Evolutionary conservation across 2,329 filamentous ascomycete genomes (phyloP).

Genomic region (Aspergillus fumigatiaffinis): DNA sequence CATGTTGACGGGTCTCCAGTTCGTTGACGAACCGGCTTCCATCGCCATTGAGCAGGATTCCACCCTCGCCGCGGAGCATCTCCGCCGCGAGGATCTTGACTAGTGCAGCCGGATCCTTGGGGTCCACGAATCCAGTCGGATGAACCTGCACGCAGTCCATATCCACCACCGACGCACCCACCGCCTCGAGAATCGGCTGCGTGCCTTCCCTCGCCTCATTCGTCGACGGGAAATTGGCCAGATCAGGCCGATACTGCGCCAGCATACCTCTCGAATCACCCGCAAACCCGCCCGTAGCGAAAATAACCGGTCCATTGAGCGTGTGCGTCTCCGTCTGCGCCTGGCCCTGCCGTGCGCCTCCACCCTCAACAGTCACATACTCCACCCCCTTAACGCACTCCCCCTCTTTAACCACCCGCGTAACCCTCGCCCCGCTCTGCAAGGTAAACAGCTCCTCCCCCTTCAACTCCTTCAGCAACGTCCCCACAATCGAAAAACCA

Average conservation of each 20-base stretch:
- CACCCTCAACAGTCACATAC: constrained; percentile 32
- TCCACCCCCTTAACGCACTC: constrained; percentile 50
- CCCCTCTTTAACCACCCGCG: constrained; percentile 41
- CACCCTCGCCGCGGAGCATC: constrained; percentile 60
- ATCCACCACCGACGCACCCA: constrained; percentile 42
- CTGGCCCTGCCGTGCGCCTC: neutral
- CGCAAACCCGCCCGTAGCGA: constrained; percentile 60
- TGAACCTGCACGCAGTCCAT: constrained; percentile 59
- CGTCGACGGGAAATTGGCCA: constrained; percentile 58
- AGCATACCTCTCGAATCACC: constrained; percentile 58
- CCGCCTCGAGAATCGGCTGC: constrained; percentile 41
- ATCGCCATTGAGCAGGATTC: constrained; percentile 46
- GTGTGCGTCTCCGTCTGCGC: constrained; percentile 22
- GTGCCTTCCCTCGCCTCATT: constrained; percentile 57
- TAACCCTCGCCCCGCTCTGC: constrained; percentile 52
- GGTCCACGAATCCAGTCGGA: constrained; percentile 62
- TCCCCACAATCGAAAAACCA: constrained; percentile 55
- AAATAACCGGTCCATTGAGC: constrained; percentile 54
- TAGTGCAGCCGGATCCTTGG: constrained; percentile 39
- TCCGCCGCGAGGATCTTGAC: constrained; percentile 64
- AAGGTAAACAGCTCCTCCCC: constrained; percentile 50
- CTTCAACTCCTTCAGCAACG: constrained; percentile 51
- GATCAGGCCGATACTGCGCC: constrained; percentile 55
- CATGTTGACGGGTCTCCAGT: constrained; percentile 55
- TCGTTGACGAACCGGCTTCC: constrained; percentile 61